Conservation (phyloP, 108 stramenopile genomes). For the Nannochloropsis oceanica region DNA sequence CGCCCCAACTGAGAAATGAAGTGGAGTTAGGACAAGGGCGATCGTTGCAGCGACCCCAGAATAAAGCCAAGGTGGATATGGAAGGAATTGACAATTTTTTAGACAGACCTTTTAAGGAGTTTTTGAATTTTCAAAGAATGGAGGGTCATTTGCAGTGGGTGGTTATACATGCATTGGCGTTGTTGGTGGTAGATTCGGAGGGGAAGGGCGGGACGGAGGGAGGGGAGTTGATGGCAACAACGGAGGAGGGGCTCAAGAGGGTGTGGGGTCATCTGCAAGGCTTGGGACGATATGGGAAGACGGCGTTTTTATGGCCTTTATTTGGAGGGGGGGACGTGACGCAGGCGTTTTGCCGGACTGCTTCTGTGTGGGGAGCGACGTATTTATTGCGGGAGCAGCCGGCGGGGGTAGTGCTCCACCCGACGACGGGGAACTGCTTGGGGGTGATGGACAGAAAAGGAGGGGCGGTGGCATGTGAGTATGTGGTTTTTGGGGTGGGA, state of each 20-base stretch:
- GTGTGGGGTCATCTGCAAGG: conserved; percentile 8
- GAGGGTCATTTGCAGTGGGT: background rate
- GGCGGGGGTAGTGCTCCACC: background rate
- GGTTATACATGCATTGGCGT: conserved; percentile 10
- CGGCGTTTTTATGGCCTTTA: conserved; percentile 10
- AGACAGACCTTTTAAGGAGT: background rate
- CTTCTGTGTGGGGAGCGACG: conserved; percentile 13
- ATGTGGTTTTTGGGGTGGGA: background rate
- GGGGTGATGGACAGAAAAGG: background rate
- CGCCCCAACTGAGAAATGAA: conserved; percentile 58
- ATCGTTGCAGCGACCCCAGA: conserved; percentile 70
- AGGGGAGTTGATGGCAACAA: background rate
- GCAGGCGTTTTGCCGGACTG: conserved; percentile 23
- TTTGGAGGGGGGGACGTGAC: conserved; percentile 15
- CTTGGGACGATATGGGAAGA: conserved; percentile 18
- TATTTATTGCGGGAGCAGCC: conserved; percentile 9
- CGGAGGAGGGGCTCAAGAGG: background rate
- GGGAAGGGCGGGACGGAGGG: background rate
- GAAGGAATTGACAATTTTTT: background rate
- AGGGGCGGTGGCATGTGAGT: background rate
- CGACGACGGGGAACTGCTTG: background rate
- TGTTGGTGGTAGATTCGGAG: background rate
- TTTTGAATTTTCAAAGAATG: background rate
- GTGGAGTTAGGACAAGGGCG: conserved; percentile 63
- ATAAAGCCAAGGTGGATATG: conserved; percentile 44